Base-by-base conservation (phyloP, 2,329 filamentous ascomycete species). In the Botrytis fabae region DNA sequence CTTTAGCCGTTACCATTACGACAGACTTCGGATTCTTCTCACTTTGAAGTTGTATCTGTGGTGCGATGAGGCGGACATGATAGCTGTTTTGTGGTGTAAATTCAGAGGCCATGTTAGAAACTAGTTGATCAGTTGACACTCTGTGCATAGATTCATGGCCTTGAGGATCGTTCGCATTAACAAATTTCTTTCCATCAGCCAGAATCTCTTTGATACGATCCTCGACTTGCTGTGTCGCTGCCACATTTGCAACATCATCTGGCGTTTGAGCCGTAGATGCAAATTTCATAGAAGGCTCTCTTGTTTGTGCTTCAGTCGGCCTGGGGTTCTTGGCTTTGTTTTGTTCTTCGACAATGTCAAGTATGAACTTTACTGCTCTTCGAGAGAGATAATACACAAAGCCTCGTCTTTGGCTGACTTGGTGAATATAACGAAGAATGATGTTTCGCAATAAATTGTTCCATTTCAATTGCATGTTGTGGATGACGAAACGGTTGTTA, bases 351-450 rank as follows among this genome's bases (percentile, higher is more conserved):
- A 99, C 93, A 77, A 99, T 97, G 81, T 99, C 96, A 16, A 98
- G 85, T 73, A 99, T 98, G 81, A 99, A 99, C 80, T 98, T 99
- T 80, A 99, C 93, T 5, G 96, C 97, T 75, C 94, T 91, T 64
- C 95, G 90, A 18, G 97, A 98, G 84, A 98, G 92, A 83, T 99
- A 99, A 84, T 99, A 99, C 44, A 99, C 91, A 80, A 99, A 98
- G 70, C 96, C 97, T 77, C 96, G 91, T 69, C 96, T 89, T 83
- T 99, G 97, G 81, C 95, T 94, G 79, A 97, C 96, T 84, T 99
- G 96, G 80, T 99, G 96, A 75, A 96, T 97, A 81, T 99, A 99
- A 38, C 96, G 93, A 59, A 99, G 88, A 68, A 99, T 96, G 79
- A 98, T 98, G 80, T 99, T 98, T 74, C 96, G 90, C 54, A 99